These are phyloP conservation scores for Sphaerulina musiva DNA, from an alignment of 2,329 filamentous ascomycete species.

Conservation along the genomic window DNA sequence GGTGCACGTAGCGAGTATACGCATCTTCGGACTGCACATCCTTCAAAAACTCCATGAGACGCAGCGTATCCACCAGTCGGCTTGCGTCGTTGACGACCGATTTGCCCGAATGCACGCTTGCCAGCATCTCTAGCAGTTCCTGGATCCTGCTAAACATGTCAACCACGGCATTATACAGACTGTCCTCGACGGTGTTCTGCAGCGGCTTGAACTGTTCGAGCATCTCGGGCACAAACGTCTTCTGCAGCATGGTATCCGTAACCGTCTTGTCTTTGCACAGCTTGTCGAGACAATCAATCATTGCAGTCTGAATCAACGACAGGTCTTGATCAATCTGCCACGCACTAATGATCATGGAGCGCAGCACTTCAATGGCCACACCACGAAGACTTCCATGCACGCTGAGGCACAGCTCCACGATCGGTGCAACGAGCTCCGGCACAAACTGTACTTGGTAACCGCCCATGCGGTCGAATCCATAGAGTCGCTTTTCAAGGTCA, in stretches of 20 bases:
- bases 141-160: conserved; percentile 79
- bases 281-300: conserved; percentile 86
- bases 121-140: conserved; percentile 82
- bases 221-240: conserved; percentile 83
- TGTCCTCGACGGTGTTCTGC: conserved; percentile 59
- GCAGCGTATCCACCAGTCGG: conserved; percentile 78
- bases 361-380: conserved; percentile 86
- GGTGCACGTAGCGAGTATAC: conserved; percentile 91
- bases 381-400: conserved; percentile 85
- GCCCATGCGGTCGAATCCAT: conserved; percentile 76
- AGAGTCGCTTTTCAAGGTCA: conserved; percentile 68
- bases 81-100: conserved; percentile 59
- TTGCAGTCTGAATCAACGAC: conserved; percentile 85
- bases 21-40: conserved; percentile 98
- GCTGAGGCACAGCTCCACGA: conserved; percentile 89
- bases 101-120: conserved; percentile 78
- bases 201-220: conserved; percentile 72
- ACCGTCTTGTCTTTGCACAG: conserved; percentile 75
- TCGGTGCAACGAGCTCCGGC: conserved; percentile 79
- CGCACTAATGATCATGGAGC: conserved; percentile 97
- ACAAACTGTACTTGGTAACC: conserved; percentile 99
- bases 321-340: conserved; percentile 94
- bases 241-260: conserved; percentile 83
- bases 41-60: conserved; percentile 90
- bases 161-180: conserved; percentile 67